Evolutionary conservation across 441 rosid genomes (phyloP), one percentile per base, ranked within the genome.

Genomic region (Aquilaria agallochum): DNA sequence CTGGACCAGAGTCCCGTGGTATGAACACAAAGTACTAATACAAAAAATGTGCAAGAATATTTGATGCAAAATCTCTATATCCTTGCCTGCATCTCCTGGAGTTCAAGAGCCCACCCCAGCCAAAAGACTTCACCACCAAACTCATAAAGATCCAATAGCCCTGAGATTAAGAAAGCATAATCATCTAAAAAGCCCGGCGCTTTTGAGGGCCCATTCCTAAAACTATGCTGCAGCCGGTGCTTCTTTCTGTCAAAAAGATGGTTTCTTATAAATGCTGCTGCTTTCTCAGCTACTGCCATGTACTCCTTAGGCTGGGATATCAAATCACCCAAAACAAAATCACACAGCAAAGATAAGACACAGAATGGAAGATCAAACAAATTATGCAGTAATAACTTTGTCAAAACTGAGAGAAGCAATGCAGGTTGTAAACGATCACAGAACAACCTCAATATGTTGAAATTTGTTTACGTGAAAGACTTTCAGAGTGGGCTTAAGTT

Each of bases 101-200:
- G 86, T 74, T 85, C 76, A 51, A 67, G 80, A 0, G 92, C 97
- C 98, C 97, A 94, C 59, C 75, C 74, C 27, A 90, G 78, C 96
- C 97, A 94, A 20, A 70, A 32, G 3, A 68, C 68, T 15, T 67
- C 80, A 54, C 96, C 85, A 60, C 97, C 98, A 58, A 54, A 78
- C 79, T 89, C 96, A 20, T 84, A 94, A 34, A 94, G 79, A 80
- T 94, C 97, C 48, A 94, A 79, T 55, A 94, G 75, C 34, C 95
- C 97, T 59, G 89, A 67, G 73, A 94, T 87, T 42, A 94, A 80
- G 77, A 94, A 94, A 55, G 98, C 97, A 74, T 94, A 94, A 77
- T 94, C 98, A 49, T 94, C 98, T 74, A 94, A 65, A 66, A 94
- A 94, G 48, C 92, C 98, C 13, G 98, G 98, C 51, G 97, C 98